Conservation (phyloP, 2,329 filamentous ascomycete genomes). For the Hypoxylon sp. region DNA sequence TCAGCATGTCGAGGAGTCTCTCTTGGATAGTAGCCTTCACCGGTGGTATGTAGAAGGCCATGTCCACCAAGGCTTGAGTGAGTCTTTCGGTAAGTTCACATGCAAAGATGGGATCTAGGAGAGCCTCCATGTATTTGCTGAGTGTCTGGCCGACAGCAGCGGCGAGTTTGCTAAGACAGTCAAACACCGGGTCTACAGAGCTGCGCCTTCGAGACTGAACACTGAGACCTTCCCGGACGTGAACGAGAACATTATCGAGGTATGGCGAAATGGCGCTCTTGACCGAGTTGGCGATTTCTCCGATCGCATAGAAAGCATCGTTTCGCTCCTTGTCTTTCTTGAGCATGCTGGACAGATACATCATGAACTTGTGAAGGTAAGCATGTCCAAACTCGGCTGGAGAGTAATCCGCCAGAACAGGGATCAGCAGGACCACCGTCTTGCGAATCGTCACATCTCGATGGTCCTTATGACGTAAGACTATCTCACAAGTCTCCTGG, state of each 20-base stretch:
- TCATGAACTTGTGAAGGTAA: slow-evolving; percentile 96
- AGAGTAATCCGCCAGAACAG: slow-evolving; percentile 91
- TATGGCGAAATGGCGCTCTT: slow-evolving; percentile 96
- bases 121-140: slow-evolving; percentile 97
- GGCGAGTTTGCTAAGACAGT: slow-evolving; percentile 96
- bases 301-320: slow-evolving; percentile 94
- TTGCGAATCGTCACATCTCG: slow-evolving; percentile 88
- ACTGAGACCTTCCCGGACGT: slow-evolving; percentile 91
- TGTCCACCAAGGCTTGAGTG: slow-evolving; percentile 95
- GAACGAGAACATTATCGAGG: slow-evolving; percentile 91
- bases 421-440: slow-evolving; percentile 92
- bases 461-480: slow-evolving; percentile 93
- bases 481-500: slow-evolving; percentile 90
- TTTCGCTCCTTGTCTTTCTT: slow-evolving; percentile 96
- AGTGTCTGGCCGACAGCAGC: slow-evolving; percentile 95
- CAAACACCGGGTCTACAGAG: slow-evolving; percentile 86
- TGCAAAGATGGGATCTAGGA: slow-evolving; percentile 96
- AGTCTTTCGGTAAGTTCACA: slow-evolving; percentile 95
- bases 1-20: slow-evolving; percentile 92
- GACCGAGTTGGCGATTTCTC: slow-evolving; percentile 95
- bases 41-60: slow-evolving; percentile 98
- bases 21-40: slow-evolving; percentile 95
- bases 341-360: slow-evolving; percentile 92
- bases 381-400: slow-evolving; percentile 89
- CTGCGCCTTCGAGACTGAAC: slow-evolving; percentile 79